Evolutionary conservation across 2,329 filamentous ascomycete genomes (phyloP), one percentile per base, ranked within the genome.

Genomic region (Penicillium sp.): DNA sequence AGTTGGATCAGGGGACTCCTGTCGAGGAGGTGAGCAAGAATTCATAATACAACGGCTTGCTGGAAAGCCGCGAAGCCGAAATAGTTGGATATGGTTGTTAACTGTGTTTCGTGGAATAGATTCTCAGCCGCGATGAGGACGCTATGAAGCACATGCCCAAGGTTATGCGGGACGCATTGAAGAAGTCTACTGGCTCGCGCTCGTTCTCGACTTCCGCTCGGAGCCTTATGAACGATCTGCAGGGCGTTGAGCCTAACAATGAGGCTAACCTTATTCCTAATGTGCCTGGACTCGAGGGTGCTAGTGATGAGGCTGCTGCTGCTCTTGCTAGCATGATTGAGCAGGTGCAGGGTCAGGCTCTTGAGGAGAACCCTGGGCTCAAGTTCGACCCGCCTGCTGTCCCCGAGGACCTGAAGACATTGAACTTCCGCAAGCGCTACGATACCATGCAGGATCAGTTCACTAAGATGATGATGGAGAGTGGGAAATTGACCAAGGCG

Each of bases 401-500:
- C 7, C 79, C 92, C 52, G 83, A 88, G 10, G 82, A 59, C 3
- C 2, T 55, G 27, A 55, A 83, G 56, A 79, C 81, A 29, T 76
- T 81, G 57, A 82, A 90, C 76, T 78, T 93, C 67, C 89, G 92
- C 75, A 82, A 90, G 72, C 86, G 94, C 69, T 96, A 97, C 72
- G 89, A 97, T 71, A 86, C 90, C 1, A 82, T 97, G 8, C 81
- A 97, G 48, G 81, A 89, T 64, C 94, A 97, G 79, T 82, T 97
- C 67, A 96, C 92, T 19, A 93, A 92, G 73, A 81, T 96, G 66
- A 77, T 99, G 62, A 99, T 97, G 93, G 82, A 82, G 68, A 85
- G 97, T 76, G 94, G 94, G 67, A 96, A 97, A 81, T 85, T 96
- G 73, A 89, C 89, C 70, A 83, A 85, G 74, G 94, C 94, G n/a